phyloP scores from a whole-genome alignment of 2,329 filamentous ascomycete species.

The Sphaerulina vaccinii region DNA sequence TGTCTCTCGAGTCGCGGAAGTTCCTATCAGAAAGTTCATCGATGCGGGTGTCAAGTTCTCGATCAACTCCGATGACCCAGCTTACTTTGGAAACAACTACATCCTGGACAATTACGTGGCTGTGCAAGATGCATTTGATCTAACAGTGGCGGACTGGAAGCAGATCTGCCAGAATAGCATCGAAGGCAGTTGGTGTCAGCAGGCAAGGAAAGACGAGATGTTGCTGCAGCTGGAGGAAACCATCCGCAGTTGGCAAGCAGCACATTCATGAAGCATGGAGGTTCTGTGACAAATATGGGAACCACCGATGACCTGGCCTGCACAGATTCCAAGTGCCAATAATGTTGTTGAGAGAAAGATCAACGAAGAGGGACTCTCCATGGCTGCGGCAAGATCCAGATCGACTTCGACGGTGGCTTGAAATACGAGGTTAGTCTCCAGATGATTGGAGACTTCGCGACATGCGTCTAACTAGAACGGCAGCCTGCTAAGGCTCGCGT shows the following conservation, averaged over 20 bases:
- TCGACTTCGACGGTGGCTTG: background rate
- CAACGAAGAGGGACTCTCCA: too few species aligned
- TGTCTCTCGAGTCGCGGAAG: slow-evolving; percentile 52
- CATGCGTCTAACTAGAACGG: too few species aligned
- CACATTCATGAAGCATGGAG: background rate
- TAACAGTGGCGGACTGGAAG: slow-evolving; percentile 66
- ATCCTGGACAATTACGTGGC: slow-evolving; percentile 73
- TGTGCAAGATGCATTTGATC: slow-evolving; percentile 67
- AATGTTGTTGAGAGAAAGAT: too few species aligned
- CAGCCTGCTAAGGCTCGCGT: too few species aligned
- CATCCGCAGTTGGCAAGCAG: slow-evolving; percentile 16
- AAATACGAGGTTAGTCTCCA: background rate
- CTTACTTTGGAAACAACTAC: slow-evolving; percentile 56
- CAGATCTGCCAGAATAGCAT: slow-evolving; percentile 62
- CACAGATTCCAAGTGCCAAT: too few species aligned
- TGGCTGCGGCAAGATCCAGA: too few species aligned
- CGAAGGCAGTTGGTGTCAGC: slow-evolving; percentile 67
- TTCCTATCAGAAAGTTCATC: slow-evolving; percentile 64
- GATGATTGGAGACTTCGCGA: background rate
- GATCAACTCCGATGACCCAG: slow-evolving; percentile 73
- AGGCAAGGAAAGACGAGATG: slow-evolving; percentile 61
- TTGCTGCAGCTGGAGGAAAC: slow-evolving; percentile 36
- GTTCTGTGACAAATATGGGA: background rate
- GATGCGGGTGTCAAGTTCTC: slow-evolving; percentile 65
- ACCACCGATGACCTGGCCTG: background rate